Percentiles rank a stretch among this genome's conserved stretches.
Evolutionary conservation across 305 asterid species (phyloP).

Genomic region (Fraxinus baroniana): DNA sequence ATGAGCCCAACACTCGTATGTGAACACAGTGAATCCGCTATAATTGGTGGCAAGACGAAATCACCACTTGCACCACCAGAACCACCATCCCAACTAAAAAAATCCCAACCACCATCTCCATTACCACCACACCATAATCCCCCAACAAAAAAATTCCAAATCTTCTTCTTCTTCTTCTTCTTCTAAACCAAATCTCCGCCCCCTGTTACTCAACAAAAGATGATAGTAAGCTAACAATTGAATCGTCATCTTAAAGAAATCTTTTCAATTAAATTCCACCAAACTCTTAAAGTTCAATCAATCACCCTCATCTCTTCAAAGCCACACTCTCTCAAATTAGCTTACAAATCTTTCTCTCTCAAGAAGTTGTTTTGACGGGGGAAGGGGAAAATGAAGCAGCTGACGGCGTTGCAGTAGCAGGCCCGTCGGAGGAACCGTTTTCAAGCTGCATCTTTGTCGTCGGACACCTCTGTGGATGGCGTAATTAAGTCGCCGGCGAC

Average conservation of each 20-base stretch:
- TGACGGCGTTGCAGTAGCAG: conserved; percentile 74
- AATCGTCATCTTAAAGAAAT: conserved; percentile 47
- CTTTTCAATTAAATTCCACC: conserved; percentile 32
- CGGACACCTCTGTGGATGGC: conserved; percentile 65
- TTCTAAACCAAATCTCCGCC: too few species aligned
- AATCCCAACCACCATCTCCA: too few species aligned
- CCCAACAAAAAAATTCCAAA: too few species aligned
- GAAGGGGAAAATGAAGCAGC: conserved; percentile 47
- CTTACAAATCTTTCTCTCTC: conserved; percentile 9
- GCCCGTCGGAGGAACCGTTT: conserved; percentile 76
- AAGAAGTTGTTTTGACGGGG: conserved; percentile 19
- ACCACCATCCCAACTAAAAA: too few species aligned
- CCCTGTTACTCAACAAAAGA: too few species aligned
- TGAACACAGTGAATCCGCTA: too few species aligned
- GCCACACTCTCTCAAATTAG: conserved; percentile 22
- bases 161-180: too few species aligned
- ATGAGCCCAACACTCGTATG: too few species aligned
- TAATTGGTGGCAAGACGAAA: too few species aligned
- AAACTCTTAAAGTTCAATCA: conserved; percentile 4
- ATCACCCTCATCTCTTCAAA: conserved; percentile 37
- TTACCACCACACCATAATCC: too few species aligned
- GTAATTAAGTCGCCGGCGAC: conserved; percentile 70
- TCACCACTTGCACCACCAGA: too few species aligned
- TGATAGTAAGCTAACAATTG: too few species aligned
- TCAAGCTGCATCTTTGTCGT: conserved; percentile 54